A percentile compares a stretch with the other conserved stretches of the same genome.
These are phyloP conservation scores for Funneliformis geosporum DNA, from an alignment of 192 early-diverging fungal species.

Conservation along the genomic window DNA sequence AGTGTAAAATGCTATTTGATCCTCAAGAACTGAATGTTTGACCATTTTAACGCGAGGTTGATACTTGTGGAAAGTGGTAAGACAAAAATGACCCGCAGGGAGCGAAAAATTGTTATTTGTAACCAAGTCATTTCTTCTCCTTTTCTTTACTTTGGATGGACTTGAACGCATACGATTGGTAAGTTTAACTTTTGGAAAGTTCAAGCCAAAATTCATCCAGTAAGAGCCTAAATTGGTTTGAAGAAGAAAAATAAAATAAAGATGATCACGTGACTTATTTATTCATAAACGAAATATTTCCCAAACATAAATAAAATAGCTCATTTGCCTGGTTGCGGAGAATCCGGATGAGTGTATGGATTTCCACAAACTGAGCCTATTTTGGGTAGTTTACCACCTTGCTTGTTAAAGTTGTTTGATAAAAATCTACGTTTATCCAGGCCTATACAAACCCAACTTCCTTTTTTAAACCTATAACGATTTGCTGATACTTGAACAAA, in stretches of 20 bases:
- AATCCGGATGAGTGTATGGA: slow-evolving; percentile 38
- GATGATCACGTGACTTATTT: no score
- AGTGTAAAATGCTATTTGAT: slow-evolving; percentile 29
- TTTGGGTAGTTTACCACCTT: background rate
- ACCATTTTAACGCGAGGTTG: slow-evolving; percentile 54
- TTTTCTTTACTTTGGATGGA: background rate
- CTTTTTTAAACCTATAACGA: slow-evolving; percentile 42
- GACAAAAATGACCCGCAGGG: slow-evolving; percentile 42
- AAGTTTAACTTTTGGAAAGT: slow-evolving; percentile 56
- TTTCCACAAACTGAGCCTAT: background rate
- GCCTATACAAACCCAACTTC: slow-evolving; percentile 39
- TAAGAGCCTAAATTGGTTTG: slow-evolving; percentile 27
- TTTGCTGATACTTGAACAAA: slow-evolving; percentile 41
- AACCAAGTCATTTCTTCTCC: background rate
- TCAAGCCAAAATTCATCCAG: slow-evolving; percentile 46
- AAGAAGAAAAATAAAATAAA: background rate
- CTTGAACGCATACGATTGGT: slow-evolving; percentile 38
- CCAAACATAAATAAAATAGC: no score
- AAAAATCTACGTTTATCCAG: background rate
- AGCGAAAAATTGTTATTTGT: slow-evolving; percentile 22
- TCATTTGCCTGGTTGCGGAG: slow-evolving; percentile 29
- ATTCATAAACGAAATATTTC: no score
- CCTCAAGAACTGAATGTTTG: slow-evolving; percentile 28
- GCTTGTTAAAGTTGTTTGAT: slow-evolving; percentile 15
- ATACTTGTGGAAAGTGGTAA: slow-evolving; percentile 54